phyloP scores from a whole-genome alignment of 352 stramenopile genomes.

The Pythium sukuiense region DNA sequence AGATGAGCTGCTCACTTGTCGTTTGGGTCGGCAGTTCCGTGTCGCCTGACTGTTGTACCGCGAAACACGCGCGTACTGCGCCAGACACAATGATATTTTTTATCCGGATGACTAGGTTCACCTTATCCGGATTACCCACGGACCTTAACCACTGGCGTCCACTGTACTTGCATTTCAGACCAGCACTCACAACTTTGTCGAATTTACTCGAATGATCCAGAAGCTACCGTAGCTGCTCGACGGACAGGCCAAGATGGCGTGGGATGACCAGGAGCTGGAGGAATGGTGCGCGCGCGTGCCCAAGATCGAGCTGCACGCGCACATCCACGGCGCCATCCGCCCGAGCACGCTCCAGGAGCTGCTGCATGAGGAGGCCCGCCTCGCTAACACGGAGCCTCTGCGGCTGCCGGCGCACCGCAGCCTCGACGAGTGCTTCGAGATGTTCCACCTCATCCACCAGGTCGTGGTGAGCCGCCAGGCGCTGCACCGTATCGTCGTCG shows the following conservation, averaged over 20 bases:
- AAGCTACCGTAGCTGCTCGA: neutral
- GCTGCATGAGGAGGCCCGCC: slow-evolving; percentile 44
- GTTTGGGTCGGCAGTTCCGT: slow-evolving; percentile 3
- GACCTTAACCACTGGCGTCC: neutral
- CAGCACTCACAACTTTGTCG: neutral
- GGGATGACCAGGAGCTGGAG: slow-evolving; percentile 29
- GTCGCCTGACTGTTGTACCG: slow-evolving; percentile 6
- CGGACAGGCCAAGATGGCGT: slow-evolving; percentile 14
- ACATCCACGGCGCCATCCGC: slow-evolving; percentile 86
- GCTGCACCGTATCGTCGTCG: slow-evolving; percentile 66
- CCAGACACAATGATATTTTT: slow-evolving; percentile 18
- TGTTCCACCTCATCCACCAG: slow-evolving; percentile 87
- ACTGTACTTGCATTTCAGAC: neutral
- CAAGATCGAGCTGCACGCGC: slow-evolving; percentile 87
- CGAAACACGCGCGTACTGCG: slow-evolving; percentile 5
- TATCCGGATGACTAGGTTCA: slow-evolving; percentile 11
- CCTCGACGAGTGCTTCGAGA: slow-evolving; percentile 86
- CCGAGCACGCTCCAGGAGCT: slow-evolving; percentile 65
- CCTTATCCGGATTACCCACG: neutral
- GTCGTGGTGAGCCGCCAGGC: slow-evolving; percentile 68
- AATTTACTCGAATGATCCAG: slow-evolving; percentile 6
- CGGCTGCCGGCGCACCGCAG: slow-evolving; percentile 49
- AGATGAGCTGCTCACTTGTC: neutral
- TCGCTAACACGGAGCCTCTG: slow-evolving; percentile 29
- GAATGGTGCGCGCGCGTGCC: slow-evolving; percentile 58